Evolutionary conservation across 1,284 basidiomycete genomes (phyloP).

Genomic region (Heterobasidion occidentale): DNA sequence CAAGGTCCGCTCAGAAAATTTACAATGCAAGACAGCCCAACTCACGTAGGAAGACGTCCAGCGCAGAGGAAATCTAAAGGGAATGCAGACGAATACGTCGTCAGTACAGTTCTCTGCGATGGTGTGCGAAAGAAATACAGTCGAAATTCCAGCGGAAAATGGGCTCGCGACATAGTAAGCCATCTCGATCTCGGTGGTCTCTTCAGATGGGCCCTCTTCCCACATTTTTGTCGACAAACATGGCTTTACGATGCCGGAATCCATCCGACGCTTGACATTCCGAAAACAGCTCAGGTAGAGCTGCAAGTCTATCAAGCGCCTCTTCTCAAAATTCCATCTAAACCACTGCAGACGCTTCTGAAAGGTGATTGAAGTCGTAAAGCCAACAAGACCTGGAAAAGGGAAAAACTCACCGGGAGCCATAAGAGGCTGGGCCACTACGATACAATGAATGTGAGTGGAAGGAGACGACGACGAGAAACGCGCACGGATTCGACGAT

Average conservation of each 20-base stretch:
- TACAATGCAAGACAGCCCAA: too few species aligned
- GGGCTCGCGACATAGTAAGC: constrained; percentile 1
- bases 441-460: background rate
- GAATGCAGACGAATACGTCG: background rate
- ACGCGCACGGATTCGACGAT: constrained; percentile 3
- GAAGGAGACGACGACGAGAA: background rate
- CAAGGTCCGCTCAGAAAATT: background rate
- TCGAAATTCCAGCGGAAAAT: constrained; percentile 2
- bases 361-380: background rate
- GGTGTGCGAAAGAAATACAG: background rate
- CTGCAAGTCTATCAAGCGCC: background rate
- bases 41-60: constrained; percentile 1
- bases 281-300: background rate
- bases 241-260: background rate
- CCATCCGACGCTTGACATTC: constrained; percentile 3
- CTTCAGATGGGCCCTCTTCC: background rate
- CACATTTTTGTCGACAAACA: background rate
- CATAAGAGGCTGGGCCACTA: constrained; percentile 3
- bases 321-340: background rate
- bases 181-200: constrained; percentile 1
- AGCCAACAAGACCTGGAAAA: background rate
- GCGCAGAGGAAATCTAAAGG: background rate
- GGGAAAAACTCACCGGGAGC: constrained; percentile 1
- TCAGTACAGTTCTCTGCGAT: background rate
- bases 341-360: constrained; percentile 4